A percentile compares a stretch with the other conserved stretches of the same genome.
Evolutionary conservation across 495 filamentous ascomycete genomes (phyloP).

Genomic region (Zalerion maritima): DNA sequence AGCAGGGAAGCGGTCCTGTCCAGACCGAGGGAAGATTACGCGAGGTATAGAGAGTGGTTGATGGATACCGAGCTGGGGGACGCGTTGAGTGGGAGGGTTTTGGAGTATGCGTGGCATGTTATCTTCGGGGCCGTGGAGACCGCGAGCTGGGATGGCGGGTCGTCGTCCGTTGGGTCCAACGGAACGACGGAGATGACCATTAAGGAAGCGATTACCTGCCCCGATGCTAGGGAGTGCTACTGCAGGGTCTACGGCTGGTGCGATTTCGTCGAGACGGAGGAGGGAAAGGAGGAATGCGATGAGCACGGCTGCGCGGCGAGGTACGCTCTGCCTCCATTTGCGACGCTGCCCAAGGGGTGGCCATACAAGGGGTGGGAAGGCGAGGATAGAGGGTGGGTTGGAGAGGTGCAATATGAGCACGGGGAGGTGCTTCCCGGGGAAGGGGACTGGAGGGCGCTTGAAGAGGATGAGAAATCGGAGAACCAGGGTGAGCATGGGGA

Average conservation of each 20-base stretch:
- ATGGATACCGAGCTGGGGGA: constrained; percentile 42
- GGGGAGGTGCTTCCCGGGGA: no score
- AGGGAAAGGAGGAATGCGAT: constrained; percentile 8
- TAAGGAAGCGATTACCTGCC: constrained; percentile 38
- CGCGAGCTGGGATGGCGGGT: constrained; percentile 21
- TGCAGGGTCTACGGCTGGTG: constrained; percentile 51
- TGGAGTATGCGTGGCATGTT: constrained; percentile 59
- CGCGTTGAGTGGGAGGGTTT: constrained; percentile 42
- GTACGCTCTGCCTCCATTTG: constrained; percentile 18
- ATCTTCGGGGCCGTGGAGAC: not conserved
- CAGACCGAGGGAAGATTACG: constrained; percentile 38
- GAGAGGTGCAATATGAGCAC: no score
- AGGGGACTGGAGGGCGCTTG: no score
- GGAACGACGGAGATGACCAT: no score
- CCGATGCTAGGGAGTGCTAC: constrained; percentile 41
- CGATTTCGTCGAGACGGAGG: constrained; percentile 20
- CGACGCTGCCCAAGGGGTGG: constrained; percentile 21
- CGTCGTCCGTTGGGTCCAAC: constrained; percentile 18
- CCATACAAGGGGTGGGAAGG: constrained; percentile 19
- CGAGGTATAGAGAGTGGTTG: constrained; percentile 43
- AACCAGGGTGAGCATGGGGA: no score
- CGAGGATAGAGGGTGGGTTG: constrained; percentile 15
- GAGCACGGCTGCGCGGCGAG: constrained; percentile 14
- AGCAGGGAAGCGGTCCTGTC: constrained; percentile 33
- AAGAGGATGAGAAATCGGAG: no score